These are phyloP conservation scores for Ustilago crameri DNA, from an alignment of 1,284 basidiomycete genomes.

Conservation along the genomic window DNA sequence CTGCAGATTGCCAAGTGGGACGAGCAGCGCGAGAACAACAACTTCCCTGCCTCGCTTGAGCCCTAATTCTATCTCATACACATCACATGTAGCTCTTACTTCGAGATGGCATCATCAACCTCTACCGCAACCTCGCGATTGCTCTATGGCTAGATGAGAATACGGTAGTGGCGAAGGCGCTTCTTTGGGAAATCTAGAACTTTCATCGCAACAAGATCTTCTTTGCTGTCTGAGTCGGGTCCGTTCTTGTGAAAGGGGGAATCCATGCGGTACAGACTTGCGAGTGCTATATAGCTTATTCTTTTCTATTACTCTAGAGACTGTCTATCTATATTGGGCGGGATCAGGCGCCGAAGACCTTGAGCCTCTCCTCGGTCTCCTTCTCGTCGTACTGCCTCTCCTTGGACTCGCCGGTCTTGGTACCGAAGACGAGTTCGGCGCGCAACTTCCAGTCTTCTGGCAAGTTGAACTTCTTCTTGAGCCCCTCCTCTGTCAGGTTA, in stretches of 20 bases:
- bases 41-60: conserved; percentile 66
- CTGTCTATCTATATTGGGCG: too few species aligned
- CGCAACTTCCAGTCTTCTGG: conserved; percentile 69
- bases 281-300: too few species aligned
- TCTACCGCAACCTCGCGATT: neutral
- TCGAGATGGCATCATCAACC: neutral
- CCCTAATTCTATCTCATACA: conserved; percentile 32
- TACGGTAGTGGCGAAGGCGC: too few species aligned
- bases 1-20: conserved; percentile 66
- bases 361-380: conserved; percentile 21
- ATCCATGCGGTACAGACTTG: too few species aligned
- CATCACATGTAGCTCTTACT: conserved; percentile 2
- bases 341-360: conserved; percentile 31
- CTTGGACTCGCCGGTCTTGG: conserved; percentile 23
- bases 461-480: conserved; percentile 67
- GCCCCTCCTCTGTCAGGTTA: conserved; percentile 46
- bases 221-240: too few species aligned
- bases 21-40: conserved; percentile 66
- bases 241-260: too few species aligned
- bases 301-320: too few species aligned
- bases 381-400: conserved; percentile 34
- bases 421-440: conserved; percentile 71
- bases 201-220: too few species aligned
- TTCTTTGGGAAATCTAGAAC: too few species aligned
- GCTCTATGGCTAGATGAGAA: neutral